A percentile compares a stretch with the other conserved stretches of the same genome.
Evolutionary conservation across 108 stramenopile genomes (phyloP).

Genomic region (Parietichytrium sp.): DNA sequence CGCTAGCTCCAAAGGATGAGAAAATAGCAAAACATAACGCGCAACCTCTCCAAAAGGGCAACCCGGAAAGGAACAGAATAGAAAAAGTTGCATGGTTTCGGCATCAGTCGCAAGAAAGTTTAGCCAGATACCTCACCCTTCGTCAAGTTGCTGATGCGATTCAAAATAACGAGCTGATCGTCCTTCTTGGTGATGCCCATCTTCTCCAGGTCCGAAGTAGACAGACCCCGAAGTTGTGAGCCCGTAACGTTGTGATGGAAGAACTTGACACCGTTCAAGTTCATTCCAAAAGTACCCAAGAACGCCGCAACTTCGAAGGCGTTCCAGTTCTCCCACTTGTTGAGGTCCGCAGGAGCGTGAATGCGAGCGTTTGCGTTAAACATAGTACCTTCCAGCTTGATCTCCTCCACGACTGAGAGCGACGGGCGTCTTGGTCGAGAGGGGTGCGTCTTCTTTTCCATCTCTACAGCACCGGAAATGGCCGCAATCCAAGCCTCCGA

Average conservation of each 20-base stretch:
- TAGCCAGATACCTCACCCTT: conserved; percentile 1
- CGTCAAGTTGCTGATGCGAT: not conserved
- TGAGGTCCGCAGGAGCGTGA: conserved; percentile 23
- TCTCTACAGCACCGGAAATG: conserved; percentile 18
- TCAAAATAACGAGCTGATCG: not conserved
- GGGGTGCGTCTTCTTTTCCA: conserved; percentile 1
- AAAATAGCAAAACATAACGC: too few species aligned
- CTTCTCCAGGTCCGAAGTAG: conserved; percentile 7
- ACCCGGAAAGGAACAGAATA: too few species aligned
- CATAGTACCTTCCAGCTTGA: not conserved
- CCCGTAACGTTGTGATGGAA: not conserved
- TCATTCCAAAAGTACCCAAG: conserved; percentile 7
- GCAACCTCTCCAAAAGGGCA: too few species aligned
- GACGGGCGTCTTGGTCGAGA: conserved; percentile 6
- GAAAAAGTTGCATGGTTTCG: too few species aligned
- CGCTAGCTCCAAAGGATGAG: too few species aligned
- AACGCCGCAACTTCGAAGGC: conserved; percentile 10
- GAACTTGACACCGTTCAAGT: conserved; percentile 26
- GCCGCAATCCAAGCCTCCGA: conserved; percentile 26
- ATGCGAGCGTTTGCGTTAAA: not conserved
- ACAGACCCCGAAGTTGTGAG: not conserved
- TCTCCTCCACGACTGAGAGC: conserved; percentile 18
- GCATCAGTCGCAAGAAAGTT: too few species aligned
- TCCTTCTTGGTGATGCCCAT: conserved; percentile 4
- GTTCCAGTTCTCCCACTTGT: conserved; percentile 30